Conservation (phyloP, 768 basidiomycete genomes). For the Kwoniella europaea region DNA sequence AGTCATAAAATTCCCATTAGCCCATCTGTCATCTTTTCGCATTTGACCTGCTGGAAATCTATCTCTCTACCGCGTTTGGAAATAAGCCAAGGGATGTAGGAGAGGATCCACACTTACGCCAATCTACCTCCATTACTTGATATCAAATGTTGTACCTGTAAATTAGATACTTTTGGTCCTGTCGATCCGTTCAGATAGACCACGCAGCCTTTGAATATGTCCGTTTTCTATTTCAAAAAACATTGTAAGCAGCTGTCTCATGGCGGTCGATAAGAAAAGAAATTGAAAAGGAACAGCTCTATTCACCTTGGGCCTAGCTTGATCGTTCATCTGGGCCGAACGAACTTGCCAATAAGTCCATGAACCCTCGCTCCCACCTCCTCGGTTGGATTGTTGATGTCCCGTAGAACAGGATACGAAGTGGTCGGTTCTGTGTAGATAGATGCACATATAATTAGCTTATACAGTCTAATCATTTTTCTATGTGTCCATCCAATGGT, state of each 20-base stretch:
- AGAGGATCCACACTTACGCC: constrained; percentile 32
- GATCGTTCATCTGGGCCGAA: constrained; percentile 47
- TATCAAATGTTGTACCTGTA: constrained; percentile 50
- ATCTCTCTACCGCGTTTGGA: no score
- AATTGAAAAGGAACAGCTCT: no score
- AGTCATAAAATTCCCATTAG: background rate
- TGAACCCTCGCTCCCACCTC: constrained; percentile 46
- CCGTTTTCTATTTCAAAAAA: constrained; percentile 25
- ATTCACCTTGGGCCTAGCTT: constrained; percentile 41
- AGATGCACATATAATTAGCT: background rate
- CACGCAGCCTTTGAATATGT: constrained; percentile 39
- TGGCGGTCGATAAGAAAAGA: no score
- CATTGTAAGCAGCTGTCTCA: no score
- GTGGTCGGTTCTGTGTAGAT: constrained; percentile 39
- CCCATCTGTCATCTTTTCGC: no score
- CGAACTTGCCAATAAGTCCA: constrained; percentile 51
- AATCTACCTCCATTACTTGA: constrained; percentile 47
- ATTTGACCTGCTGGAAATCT: no score
- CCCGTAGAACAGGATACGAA: constrained; percentile 52
- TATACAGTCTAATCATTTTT: background rate
- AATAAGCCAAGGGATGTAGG: no score
- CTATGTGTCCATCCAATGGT: no score
- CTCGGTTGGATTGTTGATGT: constrained; percentile 50
- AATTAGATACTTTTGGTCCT: constrained; percentile 48
- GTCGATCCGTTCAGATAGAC: constrained; percentile 53